Conservation (phyloP, 257 asterid species). For the Misopates orontium region DNA sequence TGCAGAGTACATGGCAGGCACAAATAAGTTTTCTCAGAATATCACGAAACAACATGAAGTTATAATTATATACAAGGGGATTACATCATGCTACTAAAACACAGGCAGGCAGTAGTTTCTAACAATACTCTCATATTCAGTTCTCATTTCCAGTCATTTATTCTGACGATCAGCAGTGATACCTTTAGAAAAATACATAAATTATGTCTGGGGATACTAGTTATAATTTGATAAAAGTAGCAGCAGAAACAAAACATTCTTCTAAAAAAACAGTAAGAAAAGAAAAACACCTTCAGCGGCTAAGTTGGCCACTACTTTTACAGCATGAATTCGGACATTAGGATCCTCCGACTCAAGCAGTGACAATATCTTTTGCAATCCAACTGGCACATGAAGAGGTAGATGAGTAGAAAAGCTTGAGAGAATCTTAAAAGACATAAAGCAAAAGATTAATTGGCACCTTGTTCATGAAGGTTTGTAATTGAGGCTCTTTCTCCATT, state of each 20-base stretch:
- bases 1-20: constrained; percentile 34
- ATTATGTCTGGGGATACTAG: too few species aligned
- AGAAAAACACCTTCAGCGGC: constrained; percentile 83
- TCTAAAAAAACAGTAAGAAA: background rate
- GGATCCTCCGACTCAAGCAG: constrained; percentile 85
- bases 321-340: constrained; percentile 90
- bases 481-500: constrained; percentile 69
- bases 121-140: background rate
- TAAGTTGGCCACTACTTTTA: constrained; percentile 89
- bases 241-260: background rate
- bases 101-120: background rate
- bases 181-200: too few species aligned
- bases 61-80: background rate
- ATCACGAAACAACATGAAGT: background rate
- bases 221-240: too few species aligned
- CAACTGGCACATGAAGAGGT: constrained; percentile 49
- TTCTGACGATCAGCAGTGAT: too few species aligned
- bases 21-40: background rate
- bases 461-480: constrained; percentile 86
- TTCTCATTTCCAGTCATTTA: background rate
- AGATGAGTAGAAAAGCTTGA: constrained; percentile 22
- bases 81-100: background rate
- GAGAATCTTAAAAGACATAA: constrained; percentile 15
- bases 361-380: constrained; percentile 81
- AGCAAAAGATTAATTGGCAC: constrained; percentile 31